Percentiles rank a stretch among this genome's conserved stretches.
Evolutionary conservation across 2,329 filamentous ascomycete genomes (phyloP).

Genomic region (Talaromyces sp.): DNA sequence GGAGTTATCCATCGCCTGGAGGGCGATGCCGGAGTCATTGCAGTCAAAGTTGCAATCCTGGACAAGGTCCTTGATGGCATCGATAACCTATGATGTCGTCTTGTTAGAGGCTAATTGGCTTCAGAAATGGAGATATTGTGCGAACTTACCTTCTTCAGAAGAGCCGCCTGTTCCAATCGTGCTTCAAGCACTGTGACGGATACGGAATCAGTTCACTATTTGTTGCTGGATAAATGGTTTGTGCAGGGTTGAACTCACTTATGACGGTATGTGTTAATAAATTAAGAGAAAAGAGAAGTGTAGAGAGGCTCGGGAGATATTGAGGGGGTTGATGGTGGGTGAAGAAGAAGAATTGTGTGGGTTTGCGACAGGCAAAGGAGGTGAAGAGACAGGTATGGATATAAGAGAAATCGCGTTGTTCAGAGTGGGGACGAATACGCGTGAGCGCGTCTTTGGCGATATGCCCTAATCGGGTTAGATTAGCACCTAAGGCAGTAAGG

Average conservation of each 20-base stretch:
- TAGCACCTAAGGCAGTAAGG: constrained; percentile 23
- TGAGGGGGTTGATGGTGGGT: background rate
- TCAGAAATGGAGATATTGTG: background rate
- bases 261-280: constrained; percentile 23
- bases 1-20: constrained; percentile 99
- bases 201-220: constrained; percentile 19
- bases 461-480: constrained; percentile 31
- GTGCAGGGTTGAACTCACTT: constrained; percentile 35
- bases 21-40: constrained; percentile 97
- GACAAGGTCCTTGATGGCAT: constrained; percentile 98
- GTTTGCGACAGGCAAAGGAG: constrained; percentile 13
- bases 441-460: constrained; percentile 34
- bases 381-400: constrained; percentile 24
- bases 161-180: constrained; percentile 88
- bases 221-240: background rate
- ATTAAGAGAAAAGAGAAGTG: background rate
- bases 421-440: constrained; percentile 32
- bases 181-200: constrained; percentile 86
- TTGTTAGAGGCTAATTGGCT: background rate
- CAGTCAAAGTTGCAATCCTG: constrained; percentile 99
- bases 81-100: constrained; percentile 70
- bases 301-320: background rate
- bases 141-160: constrained; percentile 84
- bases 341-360: constrained; percentile 8
- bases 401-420: constrained; percentile 32